These are phyloP conservation scores for Nicotiana sylvestris DNA, from an alignment of 257 asterid species.

Conservation along the genomic window DNA sequence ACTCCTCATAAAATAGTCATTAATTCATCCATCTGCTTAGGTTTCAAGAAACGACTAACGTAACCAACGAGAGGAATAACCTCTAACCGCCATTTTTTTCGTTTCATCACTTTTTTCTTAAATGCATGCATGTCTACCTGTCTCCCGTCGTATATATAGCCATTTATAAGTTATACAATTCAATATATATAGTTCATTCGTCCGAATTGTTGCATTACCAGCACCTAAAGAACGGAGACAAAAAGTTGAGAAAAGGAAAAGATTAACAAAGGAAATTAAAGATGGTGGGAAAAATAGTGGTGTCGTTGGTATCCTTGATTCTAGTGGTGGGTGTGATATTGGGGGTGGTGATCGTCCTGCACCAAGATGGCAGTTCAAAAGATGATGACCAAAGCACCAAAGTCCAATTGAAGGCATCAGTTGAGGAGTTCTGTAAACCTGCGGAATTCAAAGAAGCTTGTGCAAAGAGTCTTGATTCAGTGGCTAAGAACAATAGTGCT, in stretches of 20 bases:
- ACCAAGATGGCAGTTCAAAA: background rate
- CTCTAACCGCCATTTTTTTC: background rate
- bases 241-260: background rate
- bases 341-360: conserved; percentile 40
- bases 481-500: conserved; percentile 45
- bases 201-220: too few species aligned
- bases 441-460: conserved; percentile 51
- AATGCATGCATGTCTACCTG: background rate
- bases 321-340: conserved; percentile 56
- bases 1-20: background rate
- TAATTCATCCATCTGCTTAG: background rate
- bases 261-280: background rate
- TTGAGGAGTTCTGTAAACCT: conserved; percentile 45
- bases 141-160: background rate
- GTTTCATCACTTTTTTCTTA: background rate
- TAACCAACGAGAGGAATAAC: background rate
- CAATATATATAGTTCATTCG: background rate
- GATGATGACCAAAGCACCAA: background rate
- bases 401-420: conserved; percentile 36
- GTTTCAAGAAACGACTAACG: background rate
- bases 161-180: background rate
- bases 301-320: conserved; percentile 43
- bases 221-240: background rate
- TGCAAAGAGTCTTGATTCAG: conserved; percentile 33
- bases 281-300: conserved; percentile 41